phyloP scores from a whole-genome alignment of 306 rosid species.

The Casuarina equisetifolia region DNA sequence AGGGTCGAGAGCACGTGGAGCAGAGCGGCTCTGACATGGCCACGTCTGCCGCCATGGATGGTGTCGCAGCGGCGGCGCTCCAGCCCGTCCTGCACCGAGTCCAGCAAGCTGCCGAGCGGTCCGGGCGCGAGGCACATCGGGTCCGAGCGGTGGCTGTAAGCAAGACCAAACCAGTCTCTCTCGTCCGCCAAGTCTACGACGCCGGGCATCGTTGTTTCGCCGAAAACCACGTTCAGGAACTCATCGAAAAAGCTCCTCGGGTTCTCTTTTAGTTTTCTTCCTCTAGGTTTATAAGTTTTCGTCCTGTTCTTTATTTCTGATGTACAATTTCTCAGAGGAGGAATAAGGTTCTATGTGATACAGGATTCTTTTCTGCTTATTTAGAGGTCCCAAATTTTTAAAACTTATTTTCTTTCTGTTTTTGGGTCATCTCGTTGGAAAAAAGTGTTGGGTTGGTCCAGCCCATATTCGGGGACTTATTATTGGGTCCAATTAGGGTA shows the following conservation, averaged over 20 bases:
- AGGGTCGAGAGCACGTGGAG: neutral
- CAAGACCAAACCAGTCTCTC: conserved; percentile 74
- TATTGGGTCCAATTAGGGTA: no score
- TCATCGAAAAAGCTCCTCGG: conserved; percentile 82
- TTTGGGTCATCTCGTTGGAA: neutral
- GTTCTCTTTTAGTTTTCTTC: conserved; percentile 24
- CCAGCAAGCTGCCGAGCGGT: conserved; percentile 61
- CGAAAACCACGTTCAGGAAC: conserved; percentile 88
- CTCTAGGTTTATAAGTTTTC: neutral
- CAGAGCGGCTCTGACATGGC: conserved; percentile 33
- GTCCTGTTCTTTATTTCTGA: neutral
- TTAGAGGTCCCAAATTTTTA: neutral
- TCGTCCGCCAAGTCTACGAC: conserved; percentile 70
- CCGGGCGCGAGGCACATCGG: conserved; percentile 45
- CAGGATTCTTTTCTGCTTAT: neutral
- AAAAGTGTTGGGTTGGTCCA: no score
- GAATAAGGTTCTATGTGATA: neutral
- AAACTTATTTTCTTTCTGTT: neutral
- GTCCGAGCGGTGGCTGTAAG: conserved; percentile 82
- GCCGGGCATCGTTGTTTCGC: conserved; percentile 91
- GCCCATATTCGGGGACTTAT: no score
- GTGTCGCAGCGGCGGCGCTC: conserved; percentile 45
- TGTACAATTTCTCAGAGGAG: neutral
- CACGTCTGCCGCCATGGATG: conserved; percentile 41
- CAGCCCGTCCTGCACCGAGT: conserved; percentile 57